Conservation (phyloP, 2,329 filamentous ascomycete genomes). For the Aspergillus fijiensis region DNA sequence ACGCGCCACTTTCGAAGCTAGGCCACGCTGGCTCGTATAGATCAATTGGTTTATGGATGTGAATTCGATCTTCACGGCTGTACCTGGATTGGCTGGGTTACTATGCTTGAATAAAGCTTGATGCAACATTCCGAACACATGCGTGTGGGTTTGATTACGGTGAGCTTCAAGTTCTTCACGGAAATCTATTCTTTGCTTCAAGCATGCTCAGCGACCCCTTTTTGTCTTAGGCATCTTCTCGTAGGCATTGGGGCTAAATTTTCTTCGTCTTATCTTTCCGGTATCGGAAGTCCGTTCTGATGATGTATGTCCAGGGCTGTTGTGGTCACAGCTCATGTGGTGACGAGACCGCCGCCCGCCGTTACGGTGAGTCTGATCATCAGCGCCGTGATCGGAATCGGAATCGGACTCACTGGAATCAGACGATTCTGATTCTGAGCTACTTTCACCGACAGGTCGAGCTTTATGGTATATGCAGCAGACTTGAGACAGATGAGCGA, state of each 20-base stretch:
- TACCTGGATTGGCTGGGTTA: background rate
- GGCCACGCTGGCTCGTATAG: background rate
- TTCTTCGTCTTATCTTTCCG: constrained; percentile 32
- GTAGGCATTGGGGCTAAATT: constrained; percentile 48
- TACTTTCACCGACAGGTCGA: constrained; percentile 77
- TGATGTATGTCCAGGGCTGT: constrained; percentile 4
- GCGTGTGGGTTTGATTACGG: background rate
- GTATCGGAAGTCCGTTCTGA: constrained; percentile 3
- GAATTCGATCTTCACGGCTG: background rate
- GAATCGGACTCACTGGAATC: constrained; percentile 57
- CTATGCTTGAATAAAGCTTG: background rate
- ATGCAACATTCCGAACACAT: background rate
- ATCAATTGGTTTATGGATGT: background rate
- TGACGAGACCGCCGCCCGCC: background rate
- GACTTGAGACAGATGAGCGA: constrained; percentile 55
- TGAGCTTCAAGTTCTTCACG: background rate
- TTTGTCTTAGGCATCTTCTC: constrained; percentile 44
- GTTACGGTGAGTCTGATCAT: constrained; percentile 22
- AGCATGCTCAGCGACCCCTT: constrained; percentile 17
- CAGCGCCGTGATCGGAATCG: constrained; percentile 43
- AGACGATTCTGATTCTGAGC: constrained; percentile 51
- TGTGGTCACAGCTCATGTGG: background rate
- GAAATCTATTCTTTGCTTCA: background rate
- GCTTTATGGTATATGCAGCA: constrained; percentile 98
- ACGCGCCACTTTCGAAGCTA: too few relatives aligned